phyloP scores from a whole-genome alignment of 108 stramenopile genomes.

The Nitzschia palea region DNA sequence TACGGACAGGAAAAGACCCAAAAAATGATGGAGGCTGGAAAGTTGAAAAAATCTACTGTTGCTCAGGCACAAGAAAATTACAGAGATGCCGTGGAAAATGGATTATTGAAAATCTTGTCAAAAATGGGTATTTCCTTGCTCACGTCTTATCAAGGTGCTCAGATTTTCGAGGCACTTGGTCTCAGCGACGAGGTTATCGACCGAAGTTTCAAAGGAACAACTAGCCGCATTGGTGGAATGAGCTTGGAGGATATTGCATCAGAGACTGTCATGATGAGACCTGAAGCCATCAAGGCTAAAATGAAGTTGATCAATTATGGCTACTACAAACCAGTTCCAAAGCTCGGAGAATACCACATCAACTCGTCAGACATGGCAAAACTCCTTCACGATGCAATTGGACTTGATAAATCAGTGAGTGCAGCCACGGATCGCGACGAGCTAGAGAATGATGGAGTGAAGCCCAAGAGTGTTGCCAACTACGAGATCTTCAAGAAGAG shows the following conservation, averaged over 20 bases:
- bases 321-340: conserved; percentile 89
- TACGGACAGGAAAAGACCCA: conserved; percentile 69
- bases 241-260: conserved; percentile 71
- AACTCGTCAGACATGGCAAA: conserved; percentile 93
- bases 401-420: conserved; percentile 82
- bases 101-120: conserved; percentile 92
- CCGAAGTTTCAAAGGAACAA: conserved; percentile 93
- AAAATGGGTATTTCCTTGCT: conserved; percentile 96
- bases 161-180: conserved; percentile 97
- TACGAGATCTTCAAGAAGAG: conserved; percentile 90
- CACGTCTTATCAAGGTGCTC: conserved; percentile 92
- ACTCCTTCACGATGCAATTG: conserved; percentile 90
- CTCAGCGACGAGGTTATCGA: conserved; percentile 87
- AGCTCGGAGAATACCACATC: conserved; percentile 92
- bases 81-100: conserved; percentile 87
- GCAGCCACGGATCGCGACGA: conserved; percentile 79
- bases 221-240: conserved; percentile 87
- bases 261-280: conserved; percentile 87
- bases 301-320: conserved; percentile 87
- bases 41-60: conserved; percentile 60
- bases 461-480: conserved; percentile 73
- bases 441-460: conserved; percentile 75
- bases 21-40: conserved; percentile 87
- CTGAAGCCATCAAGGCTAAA: conserved; percentile 66
- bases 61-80: conserved; percentile 92